These are phyloP conservation scores for Sarocladium strictum DNA, from an alignment of 2,329 filamentous ascomycete species.

Conservation along the genomic window DNA sequence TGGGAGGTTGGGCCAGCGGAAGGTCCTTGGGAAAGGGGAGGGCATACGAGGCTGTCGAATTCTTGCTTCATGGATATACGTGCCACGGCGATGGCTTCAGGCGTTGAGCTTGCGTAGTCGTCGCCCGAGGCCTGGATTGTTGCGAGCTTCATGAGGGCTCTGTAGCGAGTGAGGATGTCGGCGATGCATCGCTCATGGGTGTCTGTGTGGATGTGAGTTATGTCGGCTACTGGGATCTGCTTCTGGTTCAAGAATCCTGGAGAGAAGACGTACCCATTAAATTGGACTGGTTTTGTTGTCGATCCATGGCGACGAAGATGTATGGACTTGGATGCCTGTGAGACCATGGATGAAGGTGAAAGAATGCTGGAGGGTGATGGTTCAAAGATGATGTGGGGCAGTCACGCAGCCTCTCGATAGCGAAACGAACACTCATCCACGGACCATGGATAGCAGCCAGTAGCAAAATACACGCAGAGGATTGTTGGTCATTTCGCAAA, in stretches of 20 bases:
- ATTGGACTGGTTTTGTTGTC: conserved; percentile 10
- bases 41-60: conserved; percentile 34
- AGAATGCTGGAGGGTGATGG: background rate
- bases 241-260: no score
- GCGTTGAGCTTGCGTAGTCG: conserved; percentile 32
- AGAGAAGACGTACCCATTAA: conserved; percentile 10
- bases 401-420: background rate
- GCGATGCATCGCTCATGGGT: conserved; percentile 39
- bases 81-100: conserved; percentile 35
- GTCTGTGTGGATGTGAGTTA: conserved; percentile 22
- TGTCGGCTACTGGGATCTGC: no score
- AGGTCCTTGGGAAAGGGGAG: background rate
- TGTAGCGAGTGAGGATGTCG: conserved; percentile 37
- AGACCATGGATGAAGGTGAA: background rate
- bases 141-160: conserved; percentile 36
- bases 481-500: no score
- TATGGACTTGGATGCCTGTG: background rate
- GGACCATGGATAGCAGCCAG: no score
- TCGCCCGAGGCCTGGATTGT: conserved; percentile 30
- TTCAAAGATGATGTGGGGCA: background rate
- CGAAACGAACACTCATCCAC: no score
- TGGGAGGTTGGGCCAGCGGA: background rate
- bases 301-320: conserved; percentile 9
- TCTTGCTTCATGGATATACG: conserved; percentile 40
- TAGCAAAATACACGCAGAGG: no score